Evolutionary conservation across 2,329 filamentous ascomycete species (phyloP), one percentile per base, ranked within the genome.

Genomic region (Aspergillus quadricinctus): DNA sequence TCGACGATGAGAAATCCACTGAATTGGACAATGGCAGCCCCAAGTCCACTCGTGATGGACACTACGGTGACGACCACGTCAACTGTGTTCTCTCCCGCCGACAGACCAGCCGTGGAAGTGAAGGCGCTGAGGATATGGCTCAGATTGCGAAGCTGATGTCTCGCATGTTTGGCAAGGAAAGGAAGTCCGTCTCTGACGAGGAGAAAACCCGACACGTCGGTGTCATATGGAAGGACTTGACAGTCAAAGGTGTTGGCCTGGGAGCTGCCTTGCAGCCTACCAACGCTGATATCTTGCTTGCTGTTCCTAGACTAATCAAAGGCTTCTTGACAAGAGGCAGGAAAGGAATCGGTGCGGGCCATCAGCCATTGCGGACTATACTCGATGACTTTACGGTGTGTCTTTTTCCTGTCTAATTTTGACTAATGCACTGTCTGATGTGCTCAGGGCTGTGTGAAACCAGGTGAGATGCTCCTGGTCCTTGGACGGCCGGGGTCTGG

Each of bases 161-260:
- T 0, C 83, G 83, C 3, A 88, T 90, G 81, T 90, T 90, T 64
- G 88, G 88, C 5, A 75, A 78, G 35, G 81, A 82, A 21, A 79
- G 88, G 5, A 85, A 87, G 61, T 79, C 81, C 48, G 76, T 83
- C n/a, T 88, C 85, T 0, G 83, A 89, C 58, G 86, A 88, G 59
- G 87, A 88, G 63, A 84, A 88, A 67, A 88, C 85, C 0, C 77
- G 87, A 23, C 87, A 90, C 66, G 78, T 83, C 27, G 88, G 88
- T 35, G 84, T 91, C 11, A 74, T 89, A 4, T 91, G 88, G 76
- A 86, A 86, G 49, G 78, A 87, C 53, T 73, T 91, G 28, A 89
- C 85, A 0, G 88, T 91, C 19, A 87, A 85, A 55, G 88, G 88
- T 0, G 80, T 85, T 54, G 88, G 88, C 0, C 75, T 89, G 0